Conservation (phyloP, 2,329 filamentous ascomycete species). For the Grosmannia serpens region DNA sequence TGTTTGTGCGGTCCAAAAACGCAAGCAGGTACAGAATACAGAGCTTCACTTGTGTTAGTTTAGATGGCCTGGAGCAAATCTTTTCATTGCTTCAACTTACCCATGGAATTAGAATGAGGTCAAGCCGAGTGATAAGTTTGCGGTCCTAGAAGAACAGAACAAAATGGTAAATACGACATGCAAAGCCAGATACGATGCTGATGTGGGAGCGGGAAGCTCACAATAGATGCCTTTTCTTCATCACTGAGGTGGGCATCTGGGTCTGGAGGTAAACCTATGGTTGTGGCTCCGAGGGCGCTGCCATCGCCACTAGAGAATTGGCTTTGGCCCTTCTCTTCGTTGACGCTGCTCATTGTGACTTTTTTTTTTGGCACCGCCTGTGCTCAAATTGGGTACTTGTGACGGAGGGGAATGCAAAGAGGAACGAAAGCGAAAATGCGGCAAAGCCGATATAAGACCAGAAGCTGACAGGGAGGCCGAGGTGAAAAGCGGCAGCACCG, state of each 20-base stretch:
- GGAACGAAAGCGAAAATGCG: not conserved
- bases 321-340: constrained; percentile 11
- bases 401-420: not conserved
- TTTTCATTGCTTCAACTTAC: constrained; percentile 11
- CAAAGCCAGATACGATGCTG: not conserved
- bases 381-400: not conserved
- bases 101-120: constrained; percentile 24
- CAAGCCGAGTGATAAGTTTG: constrained; percentile 20
- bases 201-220: constrained; percentile 9
- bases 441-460: no score
- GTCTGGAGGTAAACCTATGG: constrained; percentile 15
- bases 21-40: constrained; percentile 63
- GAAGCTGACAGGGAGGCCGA: not conserved
- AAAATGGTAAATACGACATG: not conserved
- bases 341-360: constrained; percentile 8
- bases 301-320: constrained; percentile 1
- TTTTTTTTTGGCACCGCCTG: not conserved
- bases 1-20: constrained; percentile 68
- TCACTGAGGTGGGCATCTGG: constrained; percentile 21
- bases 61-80: not conserved
- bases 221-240: constrained; percentile 17
- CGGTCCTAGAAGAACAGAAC: constrained; percentile 16
- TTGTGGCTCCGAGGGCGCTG: not conserved
- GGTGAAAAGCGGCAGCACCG: not conserved
- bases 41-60: constrained; percentile 31